These are phyloP conservation scores for Leptographium procerum DNA, from an alignment of 2,329 filamentous ascomycete species.

Conservation along the genomic window DNA sequence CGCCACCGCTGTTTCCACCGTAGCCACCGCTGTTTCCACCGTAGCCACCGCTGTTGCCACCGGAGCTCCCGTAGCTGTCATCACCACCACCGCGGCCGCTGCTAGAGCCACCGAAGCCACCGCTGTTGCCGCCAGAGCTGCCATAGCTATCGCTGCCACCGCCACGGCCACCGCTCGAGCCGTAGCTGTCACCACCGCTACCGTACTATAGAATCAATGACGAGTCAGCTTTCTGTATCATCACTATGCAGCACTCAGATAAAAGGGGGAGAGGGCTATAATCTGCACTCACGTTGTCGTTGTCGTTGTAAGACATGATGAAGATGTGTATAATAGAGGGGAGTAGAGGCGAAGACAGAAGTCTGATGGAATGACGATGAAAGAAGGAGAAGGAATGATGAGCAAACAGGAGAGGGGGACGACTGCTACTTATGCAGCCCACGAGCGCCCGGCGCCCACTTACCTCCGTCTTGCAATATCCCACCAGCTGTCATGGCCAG, in stretches of 20 bases:
- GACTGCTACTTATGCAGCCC: neutral
- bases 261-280: neutral
- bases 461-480: too few relatives aligned
- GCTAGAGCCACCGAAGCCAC: conserved; percentile 11
- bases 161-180: neutral
- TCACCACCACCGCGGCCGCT: neutral
- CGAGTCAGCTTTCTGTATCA: neutral
- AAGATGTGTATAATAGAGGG: neutral
- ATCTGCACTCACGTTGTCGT: neutral
- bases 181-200: conserved; percentile 10
- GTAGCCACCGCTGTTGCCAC: conserved; percentile 14
- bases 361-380: neutral
- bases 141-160: conserved; percentile 8
- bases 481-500: neutral
- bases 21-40: too few relatives aligned
- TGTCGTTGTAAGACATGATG: neutral
- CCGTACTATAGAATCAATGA: neutral
- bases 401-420: neutral
- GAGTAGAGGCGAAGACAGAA: neutral
- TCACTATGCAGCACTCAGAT: neutral
- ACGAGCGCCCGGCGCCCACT: neutral
- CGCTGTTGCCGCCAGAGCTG: conserved; percentile 13
- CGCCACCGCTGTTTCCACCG: conserved; percentile 10
- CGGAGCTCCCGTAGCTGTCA: conserved; percentile 12
- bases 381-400: neutral